Evolutionary conservation across 306 rosid species (phyloP).

Genomic region (Dalbergia cultrata): DNA sequence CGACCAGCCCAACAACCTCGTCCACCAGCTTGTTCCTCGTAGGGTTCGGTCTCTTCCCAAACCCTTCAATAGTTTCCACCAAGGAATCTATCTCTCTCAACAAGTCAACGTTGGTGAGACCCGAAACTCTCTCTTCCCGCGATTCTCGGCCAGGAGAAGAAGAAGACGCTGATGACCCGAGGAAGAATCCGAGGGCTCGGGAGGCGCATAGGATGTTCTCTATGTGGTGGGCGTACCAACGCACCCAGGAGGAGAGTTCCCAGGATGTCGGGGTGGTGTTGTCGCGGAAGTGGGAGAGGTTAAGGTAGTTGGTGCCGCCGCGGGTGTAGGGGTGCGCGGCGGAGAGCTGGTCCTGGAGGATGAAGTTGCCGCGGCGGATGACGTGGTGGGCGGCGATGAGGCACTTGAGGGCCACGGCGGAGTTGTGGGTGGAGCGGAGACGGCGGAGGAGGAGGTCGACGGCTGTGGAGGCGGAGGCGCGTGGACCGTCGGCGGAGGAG

Average conservation of each 20-base stretch:
- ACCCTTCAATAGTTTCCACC: conserved; percentile 52
- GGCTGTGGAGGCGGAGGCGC: conserved; percentile 69
- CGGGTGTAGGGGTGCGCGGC: conserved; percentile 53
- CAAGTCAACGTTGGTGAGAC: conserved; percentile 51
- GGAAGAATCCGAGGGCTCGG: conserved; percentile 57
- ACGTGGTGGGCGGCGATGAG: conserved; percentile 70
- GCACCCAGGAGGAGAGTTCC: conserved; percentile 78
- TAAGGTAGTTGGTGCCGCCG: conserved; percentile 81
- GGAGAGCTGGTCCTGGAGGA: conserved; percentile 79
- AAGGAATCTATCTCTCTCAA: conserved; percentile 58
- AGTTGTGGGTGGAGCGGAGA: conserved; percentile 64
- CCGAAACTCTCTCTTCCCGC: conserved; percentile 46
- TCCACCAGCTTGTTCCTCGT: conserved; percentile 50
- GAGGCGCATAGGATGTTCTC: conserved; percentile 57
- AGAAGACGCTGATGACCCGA: conserved; percentile 41
- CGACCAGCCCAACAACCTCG: conserved; percentile 55
- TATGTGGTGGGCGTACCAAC: conserved; percentile 74
- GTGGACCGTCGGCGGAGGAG: conserved; percentile 67
- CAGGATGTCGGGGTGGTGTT: conserved; percentile 50
- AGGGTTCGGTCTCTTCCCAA: conserved; percentile 47
- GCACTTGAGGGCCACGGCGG: conserved; percentile 84
- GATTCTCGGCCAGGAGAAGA: conserved; percentile 6
- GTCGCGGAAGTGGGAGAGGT: conserved; percentile 79
- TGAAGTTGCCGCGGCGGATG: conserved; percentile 64
- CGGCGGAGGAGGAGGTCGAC: conserved; percentile 73